Evolutionary conservation across 2,329 filamentous ascomycete species (phyloP), one percentile per base, ranked within the genome.

Genomic region (Thermoascus crustaceus): DNA sequence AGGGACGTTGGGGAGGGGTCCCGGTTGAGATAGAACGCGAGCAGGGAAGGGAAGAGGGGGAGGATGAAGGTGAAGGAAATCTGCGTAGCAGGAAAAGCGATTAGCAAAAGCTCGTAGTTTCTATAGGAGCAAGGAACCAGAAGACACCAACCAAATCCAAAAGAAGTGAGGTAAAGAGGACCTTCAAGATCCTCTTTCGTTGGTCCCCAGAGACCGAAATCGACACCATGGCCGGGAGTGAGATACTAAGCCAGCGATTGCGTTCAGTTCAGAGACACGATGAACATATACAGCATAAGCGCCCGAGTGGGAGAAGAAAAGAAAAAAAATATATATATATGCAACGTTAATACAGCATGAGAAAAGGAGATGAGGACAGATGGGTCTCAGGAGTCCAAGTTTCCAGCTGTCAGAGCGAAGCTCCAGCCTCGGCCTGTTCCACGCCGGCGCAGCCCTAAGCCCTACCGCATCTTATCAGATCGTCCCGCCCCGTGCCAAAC

Each of bases 1-100:
- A 94, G 65, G 1, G 85, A 87, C 39, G 67, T 61, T 3, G 73
- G 66, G 22, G 66, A 56, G 45, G 66, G 61, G 37, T 95, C 88
- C 62, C 80, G 78, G 56, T 85, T 80, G 64, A 86, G 85, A 68
- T 96, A 98, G 74, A 95, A 96, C 52, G 93, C 83, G 62, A 96
- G 82, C 29, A 98, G 81, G 39, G 87, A 88, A 5, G 88, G 91
- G 58, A 96, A 98, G 22, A 98, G 77, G 0, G 91, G 91, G 6
- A 98, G 80, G 57, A 96, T 96, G 58, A 98, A 95, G 19, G 91
- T 98, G 61, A 98, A 98, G 37, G 89, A 95, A 53, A 96, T 85
- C 89, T 95, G 44, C 22, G 39, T 29, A 48, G 36, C 18, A 22
- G 8, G 19, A 39, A 30, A 13, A 26, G 20, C n/a, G 17, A 23